A percentile compares a stretch with the other conserved stretches of the same genome.
phyloP scores from a whole-genome alignment of 139 green algal species.

The Penium margaritaceum region DNA sequence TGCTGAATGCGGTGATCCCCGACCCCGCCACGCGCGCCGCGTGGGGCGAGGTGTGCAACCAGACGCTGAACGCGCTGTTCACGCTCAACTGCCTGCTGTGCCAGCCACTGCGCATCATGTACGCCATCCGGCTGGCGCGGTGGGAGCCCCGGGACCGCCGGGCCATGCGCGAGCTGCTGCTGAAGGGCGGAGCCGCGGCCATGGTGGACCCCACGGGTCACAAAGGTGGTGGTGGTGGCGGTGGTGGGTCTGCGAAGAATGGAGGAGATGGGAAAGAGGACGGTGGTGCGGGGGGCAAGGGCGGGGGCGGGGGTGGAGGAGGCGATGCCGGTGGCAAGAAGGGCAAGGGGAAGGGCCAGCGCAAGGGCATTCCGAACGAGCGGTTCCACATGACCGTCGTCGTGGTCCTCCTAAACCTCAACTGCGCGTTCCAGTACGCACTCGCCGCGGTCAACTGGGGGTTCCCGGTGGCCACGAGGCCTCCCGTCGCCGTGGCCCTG shows the following conservation, averaged over 20 bases:
- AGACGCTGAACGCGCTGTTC: constrained; percentile 22
- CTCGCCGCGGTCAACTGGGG: constrained; percentile 9
- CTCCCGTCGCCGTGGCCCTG: not conserved
- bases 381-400: constrained; percentile 28
- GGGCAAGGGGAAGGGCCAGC: too few species aligned
- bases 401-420: constrained; percentile 5
- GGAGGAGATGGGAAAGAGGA: too few species aligned
- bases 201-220: too few species aligned
- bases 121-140: not conserved
- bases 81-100: constrained; percentile 6
- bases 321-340: too few species aligned
- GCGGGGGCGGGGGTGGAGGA: too few species aligned
- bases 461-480: not conserved
- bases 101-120: not conserved
- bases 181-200: not conserved
- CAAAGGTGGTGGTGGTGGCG: too few species aligned
- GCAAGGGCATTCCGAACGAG: constrained; percentile 35
- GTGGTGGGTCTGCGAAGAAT: too few species aligned
- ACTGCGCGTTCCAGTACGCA: constrained; percentile 13
- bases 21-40: not conserved
- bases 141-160: constrained; percentile 5
- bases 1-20: constrained; percentile 3
- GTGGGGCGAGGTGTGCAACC: constrained; percentile 4
- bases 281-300: too few species aligned
- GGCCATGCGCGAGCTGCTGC: constrained; percentile 1